A percentile compares a stretch with the other conserved stretches of the same genome.
These are phyloP conservation scores for Coemansia sp. DNA, from an alignment of 192 early-diverging fungal species.

Conservation along the genomic window DNA sequence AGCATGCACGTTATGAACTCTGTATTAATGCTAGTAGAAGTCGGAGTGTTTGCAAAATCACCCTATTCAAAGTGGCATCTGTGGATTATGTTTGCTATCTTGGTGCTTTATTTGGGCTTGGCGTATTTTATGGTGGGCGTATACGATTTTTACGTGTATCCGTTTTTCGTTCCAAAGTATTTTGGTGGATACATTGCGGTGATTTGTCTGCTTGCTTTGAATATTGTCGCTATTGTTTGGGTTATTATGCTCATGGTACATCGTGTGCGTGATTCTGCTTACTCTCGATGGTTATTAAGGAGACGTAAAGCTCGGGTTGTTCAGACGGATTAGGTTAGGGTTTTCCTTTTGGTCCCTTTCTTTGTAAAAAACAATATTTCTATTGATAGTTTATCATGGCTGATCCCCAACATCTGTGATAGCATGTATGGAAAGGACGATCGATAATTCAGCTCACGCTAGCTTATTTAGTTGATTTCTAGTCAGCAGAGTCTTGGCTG, in stretches of 20 bases:
- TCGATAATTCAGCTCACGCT: no score
- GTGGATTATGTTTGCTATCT: neutral
- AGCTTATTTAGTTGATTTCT: no score
- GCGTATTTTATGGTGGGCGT: constrained; percentile 48
- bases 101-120: constrained; percentile 38
- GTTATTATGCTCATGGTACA: constrained; percentile 40
- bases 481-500: no score
- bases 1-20: constrained; percentile 49
- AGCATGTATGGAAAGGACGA: no score
- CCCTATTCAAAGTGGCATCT: constrained; percentile 26
- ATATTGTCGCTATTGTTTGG: constrained; percentile 36
- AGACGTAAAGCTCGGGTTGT: neutral
- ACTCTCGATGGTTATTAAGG: constrained; percentile 16
- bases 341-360: no score
- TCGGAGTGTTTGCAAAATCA: constrained; percentile 18
- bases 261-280: constrained; percentile 22
- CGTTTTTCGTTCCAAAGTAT: constrained; percentile 38
- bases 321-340: no score
- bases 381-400: no score
- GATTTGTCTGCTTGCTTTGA: constrained; percentile 26
- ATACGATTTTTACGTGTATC: constrained; percentile 51
- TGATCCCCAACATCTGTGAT: no score
- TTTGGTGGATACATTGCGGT: constrained; percentile 40
- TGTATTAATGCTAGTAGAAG: constrained; percentile 32
- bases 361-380: no score